Conservation (phyloP, 2,329 filamentous ascomycete genomes). For the Fusarium denticulatum region DNA sequence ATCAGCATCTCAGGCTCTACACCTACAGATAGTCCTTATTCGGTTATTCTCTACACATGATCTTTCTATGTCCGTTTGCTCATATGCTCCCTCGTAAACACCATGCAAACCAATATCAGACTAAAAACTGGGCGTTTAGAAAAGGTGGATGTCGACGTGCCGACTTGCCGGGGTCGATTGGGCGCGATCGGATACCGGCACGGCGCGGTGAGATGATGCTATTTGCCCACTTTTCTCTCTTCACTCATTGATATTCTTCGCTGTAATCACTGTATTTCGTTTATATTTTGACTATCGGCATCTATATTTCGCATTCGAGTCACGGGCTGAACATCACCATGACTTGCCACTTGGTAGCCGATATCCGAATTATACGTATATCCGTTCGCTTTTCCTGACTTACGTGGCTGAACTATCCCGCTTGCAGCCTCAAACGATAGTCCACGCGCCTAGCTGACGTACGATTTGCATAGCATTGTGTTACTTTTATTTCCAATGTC, state of each 20-base stretch:
- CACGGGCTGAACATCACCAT: not conserved
- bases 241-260: not conserved
- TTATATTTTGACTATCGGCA: conserved; percentile 8
- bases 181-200: conserved; percentile 45
- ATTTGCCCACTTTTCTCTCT: conserved; percentile 34
- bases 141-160: conserved; percentile 42
- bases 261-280: not conserved
- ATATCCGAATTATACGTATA: conserved; percentile 11
- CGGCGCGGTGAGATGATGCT: conserved; percentile 45
- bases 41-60: not conserved
- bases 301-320: conserved; percentile 26
- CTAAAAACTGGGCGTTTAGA: conserved; percentile 30
- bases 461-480: conserved; percentile 1
- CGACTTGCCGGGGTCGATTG: conserved; percentile 46
- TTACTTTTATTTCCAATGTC: not conserved
- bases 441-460: conserved; percentile 4
- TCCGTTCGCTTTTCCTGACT: not conserved
- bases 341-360: not conserved
- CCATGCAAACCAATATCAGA: not conserved
- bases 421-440: not conserved
- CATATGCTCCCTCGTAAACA: not conserved
- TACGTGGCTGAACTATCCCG: conserved; percentile 1
- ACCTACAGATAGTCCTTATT: no score
- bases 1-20: not conserved
- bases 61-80: not conserved